Evolutionary conservation across 345 rosid species (phyloP), one percentile per base, ranked within the genome.

Genomic region (Luvunga scandens): DNA sequence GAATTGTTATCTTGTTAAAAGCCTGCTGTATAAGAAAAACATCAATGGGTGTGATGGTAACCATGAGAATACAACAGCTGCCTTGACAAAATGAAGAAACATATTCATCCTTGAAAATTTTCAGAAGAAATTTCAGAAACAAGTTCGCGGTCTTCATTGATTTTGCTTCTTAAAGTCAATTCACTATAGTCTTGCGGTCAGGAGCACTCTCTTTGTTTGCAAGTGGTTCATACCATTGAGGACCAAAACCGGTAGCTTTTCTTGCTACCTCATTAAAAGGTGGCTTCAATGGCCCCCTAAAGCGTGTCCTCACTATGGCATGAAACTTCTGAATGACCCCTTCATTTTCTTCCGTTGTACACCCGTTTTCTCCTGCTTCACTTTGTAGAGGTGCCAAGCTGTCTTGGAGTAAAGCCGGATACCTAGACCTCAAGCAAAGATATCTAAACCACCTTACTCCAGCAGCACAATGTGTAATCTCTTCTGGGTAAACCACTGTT

Each of bases 381-480:
- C 60, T 63, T 50, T 81, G 72, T 39, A 53, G 68, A 65, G 78
- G 36, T 62, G 61, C 63, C 57, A 73, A 60, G 81, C 67, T 75
- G 66, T 74, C 65, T 66, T 53, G 53, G 55, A 69, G n/a, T 9
- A 66, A 39, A 70, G 77, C 74, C 2, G 79, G 83, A 82, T 77
- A 9, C 63, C 60, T 68, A n/a, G 91, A 84, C 80, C 94, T 86
- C 79, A 63, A 82, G 83, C 90, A 89, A n/a, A 95, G 87, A 82
- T 80, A 92, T 86, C 83, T 91, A 24, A 95, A 93, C 99, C 99
- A 95, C 83, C 75, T 91, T 0, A 92, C 91, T 76, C 99, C 97
- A 73, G 97, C 92, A 73, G 98, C 97, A 90, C 97, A 95, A 81
- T 92, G 98, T 50, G 98, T 92, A 69, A 93, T 90, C 84, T 93